phyloP scores from a whole-genome alignment of 345 rosid species.

The Trapa bicornis region DNA sequence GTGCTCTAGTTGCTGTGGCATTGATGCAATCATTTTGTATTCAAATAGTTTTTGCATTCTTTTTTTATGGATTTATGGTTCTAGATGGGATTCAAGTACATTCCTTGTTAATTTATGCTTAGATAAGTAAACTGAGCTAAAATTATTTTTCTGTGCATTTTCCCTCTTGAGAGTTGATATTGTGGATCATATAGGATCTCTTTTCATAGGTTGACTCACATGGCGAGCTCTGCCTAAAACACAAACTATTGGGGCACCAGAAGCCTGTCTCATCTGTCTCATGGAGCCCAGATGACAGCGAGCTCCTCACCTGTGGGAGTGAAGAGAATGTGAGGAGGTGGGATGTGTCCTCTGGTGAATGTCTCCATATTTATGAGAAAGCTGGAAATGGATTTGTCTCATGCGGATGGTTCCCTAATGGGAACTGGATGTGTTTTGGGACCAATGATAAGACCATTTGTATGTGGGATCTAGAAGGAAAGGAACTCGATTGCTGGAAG shows the following conservation, averaged over 20 bases:
- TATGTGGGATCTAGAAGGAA: constrained; percentile 48
- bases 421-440: constrained; percentile 36
- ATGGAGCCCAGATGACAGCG: constrained; percentile 54
- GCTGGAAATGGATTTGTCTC: constrained; percentile 39
- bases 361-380: constrained; percentile 43
- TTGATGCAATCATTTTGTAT: no score
- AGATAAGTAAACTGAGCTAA: no score
- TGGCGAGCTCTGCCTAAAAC: constrained; percentile 34
- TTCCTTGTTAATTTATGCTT: no score
- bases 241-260: constrained; percentile 39
- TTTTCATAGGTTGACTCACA: constrained; percentile 28
- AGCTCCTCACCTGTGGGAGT: constrained; percentile 55
- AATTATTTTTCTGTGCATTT: no score
- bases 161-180: no score
- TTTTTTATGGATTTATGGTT: no score
- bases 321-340: constrained; percentile 48
- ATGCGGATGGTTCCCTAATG: constrained; percentile 56
- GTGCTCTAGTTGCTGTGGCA: background rate
- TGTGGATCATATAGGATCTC: background rate
- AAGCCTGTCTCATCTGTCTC: constrained; percentile 40
- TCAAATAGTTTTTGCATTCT: no score
- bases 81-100: no score
- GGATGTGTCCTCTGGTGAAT: constrained; percentile 51
- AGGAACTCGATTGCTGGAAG: constrained; percentile 43
- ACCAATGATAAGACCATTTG: constrained; percentile 40